Evolutionary conservation across 768 basidiomycete genomes (phyloP), one percentile per base, ranked within the genome.

Genomic region (Suillus subaureus): DNA sequence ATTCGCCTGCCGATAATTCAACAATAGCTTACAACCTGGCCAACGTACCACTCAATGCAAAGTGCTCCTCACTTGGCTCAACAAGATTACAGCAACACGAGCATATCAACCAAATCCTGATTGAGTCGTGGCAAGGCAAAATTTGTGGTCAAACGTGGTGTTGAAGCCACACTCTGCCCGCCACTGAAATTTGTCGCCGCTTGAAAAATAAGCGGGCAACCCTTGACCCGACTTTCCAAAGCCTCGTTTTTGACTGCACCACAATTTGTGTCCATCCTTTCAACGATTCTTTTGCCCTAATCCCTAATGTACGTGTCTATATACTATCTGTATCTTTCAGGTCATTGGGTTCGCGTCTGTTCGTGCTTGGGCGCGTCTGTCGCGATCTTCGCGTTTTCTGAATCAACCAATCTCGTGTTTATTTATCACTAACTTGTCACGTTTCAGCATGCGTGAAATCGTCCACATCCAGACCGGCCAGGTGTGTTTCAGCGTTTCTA

Each of bases 391-490:
- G 57, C 63, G 68, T 63, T 67, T 69, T 74, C 64, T 63, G 39
- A 62, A 64, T 43, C 67, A 67, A 72, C 61, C 67, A 68, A 67
- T 70, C 61, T 56, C 61, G 21, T 62, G 67, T 72, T 55, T 63
- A 62, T 47, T 60, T 66, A 63, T 64, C 66, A 62, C 77, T 75
- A 72, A 69, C 63, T 75, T 74, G 62, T 31, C 66, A 62, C 49
- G 69, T 72, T 75, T 52, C 72, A 94, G 93, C 85, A 95, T 94
- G 93, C 93, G 96, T 85, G 96, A 99, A 90, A 98, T 99, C 82
- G 96, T 99, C 79, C 97, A 99, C 83, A 89, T 99, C 76, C 97
- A 99, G 81, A 98, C 97, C 70, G 97, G 97, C 83, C 97, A 97
- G 89, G 94, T 94, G 74, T 72, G 83, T 77, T 61, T 60, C 31